Evolutionary conservation across 768 basidiomycete genomes (phyloP).

Genomic region (Leccinum disarticulatum): DNA sequence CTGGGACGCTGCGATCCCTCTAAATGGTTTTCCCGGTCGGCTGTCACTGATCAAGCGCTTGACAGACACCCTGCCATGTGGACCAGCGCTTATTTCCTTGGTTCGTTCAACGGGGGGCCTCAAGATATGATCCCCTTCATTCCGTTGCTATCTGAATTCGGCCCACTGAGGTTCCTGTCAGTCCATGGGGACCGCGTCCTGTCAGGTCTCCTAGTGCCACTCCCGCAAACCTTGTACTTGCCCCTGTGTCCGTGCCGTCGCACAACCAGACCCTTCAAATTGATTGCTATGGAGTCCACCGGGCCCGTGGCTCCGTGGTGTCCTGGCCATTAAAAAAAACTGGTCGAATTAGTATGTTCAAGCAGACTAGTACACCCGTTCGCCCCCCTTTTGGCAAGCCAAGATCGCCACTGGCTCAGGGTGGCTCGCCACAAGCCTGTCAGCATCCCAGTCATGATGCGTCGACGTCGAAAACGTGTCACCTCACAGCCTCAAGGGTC

Average conservation of each 20-base stretch:
- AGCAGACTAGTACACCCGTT: background rate
- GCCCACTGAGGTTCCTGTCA: constrained; percentile 9
- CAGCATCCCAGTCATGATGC: background rate
- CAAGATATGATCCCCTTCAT: background rate
- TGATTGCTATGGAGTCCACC: constrained; percentile 24
- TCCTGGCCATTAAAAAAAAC: background rate
- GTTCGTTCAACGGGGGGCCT: background rate
- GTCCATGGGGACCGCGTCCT: constrained; percentile 3
- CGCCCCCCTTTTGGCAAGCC: constrained; percentile 5
- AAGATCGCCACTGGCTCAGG: constrained; percentile 23
- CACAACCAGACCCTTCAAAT: constrained; percentile 17
- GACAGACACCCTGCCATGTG: constrained; percentile 1
- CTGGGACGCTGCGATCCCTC: background rate
- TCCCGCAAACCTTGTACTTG: constrained; percentile 1
- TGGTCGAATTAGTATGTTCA: constrained; percentile 8
- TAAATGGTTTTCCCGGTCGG: background rate
- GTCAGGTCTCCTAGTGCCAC: constrained; percentile 8
- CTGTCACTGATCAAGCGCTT: background rate
- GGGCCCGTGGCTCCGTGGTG: constrained; percentile 19
- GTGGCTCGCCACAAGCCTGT: background rate
- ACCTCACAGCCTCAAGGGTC: constrained; percentile 15
- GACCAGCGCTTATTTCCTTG: constrained; percentile 3
- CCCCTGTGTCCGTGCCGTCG: constrained; percentile 11
- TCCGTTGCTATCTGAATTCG: constrained; percentile 6
- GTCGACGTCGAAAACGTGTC: constrained; percentile 33